These are phyloP conservation scores for Ceraceosorus bombacis DNA, from an alignment of 1,284 basidiomycete species.

Conservation along the genomic window DNA sequence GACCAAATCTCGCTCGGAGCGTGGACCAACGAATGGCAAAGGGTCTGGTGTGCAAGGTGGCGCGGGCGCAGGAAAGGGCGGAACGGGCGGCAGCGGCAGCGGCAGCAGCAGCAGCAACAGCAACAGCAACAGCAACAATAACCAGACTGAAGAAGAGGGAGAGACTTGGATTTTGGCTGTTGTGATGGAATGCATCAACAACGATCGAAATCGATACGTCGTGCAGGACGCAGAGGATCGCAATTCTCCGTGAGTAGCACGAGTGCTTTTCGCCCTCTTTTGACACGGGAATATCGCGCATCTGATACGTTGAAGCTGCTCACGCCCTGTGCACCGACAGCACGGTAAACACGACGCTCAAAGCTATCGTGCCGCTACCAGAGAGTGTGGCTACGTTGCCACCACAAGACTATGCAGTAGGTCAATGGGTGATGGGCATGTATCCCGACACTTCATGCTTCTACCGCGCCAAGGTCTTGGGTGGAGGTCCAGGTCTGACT, in stretches of 20 bases:
- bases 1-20: constrained; percentile 8
- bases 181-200: constrained; percentile 30
- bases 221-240: constrained; percentile 32
- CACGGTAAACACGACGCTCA: constrained; percentile 30
- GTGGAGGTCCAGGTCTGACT: constrained; percentile 37
- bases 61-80: background rate
- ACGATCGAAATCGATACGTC: constrained; percentile 28
- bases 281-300: background rate
- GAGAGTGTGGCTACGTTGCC: constrained; percentile 36
- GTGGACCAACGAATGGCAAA: constrained; percentile 3
- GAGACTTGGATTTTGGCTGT: constrained; percentile 39
- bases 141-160: constrained; percentile 20
- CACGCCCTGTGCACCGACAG: background rate
- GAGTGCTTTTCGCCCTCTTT: background rate
- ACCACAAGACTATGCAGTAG: constrained; percentile 30
- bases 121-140: no score
- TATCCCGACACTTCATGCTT: constrained; percentile 48
- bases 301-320: background rate
- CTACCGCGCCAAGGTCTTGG: constrained; percentile 42
- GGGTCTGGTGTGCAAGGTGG: background rate
- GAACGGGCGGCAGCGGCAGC: background rate
- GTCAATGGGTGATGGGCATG: constrained; percentile 41
- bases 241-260: constrained; percentile 15
- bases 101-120: background rate
- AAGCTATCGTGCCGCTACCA: constrained; percentile 44